phyloP scores from a whole-genome alignment of 176 grass and related monocot genomes.

The Microstegium vimineum region DNA sequence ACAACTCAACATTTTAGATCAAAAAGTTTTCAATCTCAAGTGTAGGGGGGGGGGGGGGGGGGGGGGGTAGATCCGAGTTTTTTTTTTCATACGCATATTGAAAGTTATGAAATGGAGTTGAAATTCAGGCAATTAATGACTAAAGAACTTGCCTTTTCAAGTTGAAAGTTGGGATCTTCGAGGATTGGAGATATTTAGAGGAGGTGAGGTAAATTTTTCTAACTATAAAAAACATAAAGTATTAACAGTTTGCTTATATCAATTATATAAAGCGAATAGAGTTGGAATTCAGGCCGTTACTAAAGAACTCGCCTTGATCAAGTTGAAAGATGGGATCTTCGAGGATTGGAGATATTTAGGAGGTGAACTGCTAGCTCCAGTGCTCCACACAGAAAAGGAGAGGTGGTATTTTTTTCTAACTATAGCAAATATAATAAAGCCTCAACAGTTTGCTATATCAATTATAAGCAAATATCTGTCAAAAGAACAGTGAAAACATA shows the following conservation, averaged over 20 bases:
- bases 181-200: not conserved
- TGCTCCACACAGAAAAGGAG: too few relatives aligned
- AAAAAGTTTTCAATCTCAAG: not conserved
- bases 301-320: too few relatives aligned
- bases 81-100: not conserved
- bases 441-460: not conserved
- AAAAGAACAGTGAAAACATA: not conserved
- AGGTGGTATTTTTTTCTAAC: too few relatives aligned
- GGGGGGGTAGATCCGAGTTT: not conserved
- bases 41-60: too few relatives aligned
- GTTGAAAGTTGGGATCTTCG: not conserved
- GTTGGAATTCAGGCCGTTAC: too few relatives aligned
- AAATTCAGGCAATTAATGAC: not conserved
- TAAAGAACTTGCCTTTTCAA: not conserved
- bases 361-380: too few relatives aligned
- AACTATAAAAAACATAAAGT: too few relatives aligned
- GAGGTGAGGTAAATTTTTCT: not conserved
- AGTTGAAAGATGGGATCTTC: too few relatives aligned
- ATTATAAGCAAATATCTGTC: not conserved
- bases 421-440: not conserved
- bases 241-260: not conserved
- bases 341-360: too few relatives aligned
- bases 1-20: not conserved
- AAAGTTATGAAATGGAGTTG: not conserved
- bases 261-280: too few relatives aligned